Evolutionary conservation across 352 stramenopile genomes (phyloP).

Genomic region (Peronospora destructor): DNA sequence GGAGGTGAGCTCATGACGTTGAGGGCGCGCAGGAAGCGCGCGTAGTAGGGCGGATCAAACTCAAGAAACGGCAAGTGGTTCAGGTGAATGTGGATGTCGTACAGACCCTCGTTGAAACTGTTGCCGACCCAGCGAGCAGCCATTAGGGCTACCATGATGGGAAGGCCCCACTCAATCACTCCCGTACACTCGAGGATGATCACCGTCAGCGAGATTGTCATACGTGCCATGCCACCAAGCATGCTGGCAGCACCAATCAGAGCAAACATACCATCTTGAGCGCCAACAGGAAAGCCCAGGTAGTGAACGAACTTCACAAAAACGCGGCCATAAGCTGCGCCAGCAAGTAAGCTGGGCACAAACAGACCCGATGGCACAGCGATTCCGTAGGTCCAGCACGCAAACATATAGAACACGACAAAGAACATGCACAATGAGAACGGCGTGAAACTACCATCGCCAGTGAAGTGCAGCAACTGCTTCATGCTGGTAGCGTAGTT

Average conservation of each 20-base stretch:
- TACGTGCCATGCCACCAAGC: constrained; percentile 93
- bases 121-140: constrained; percentile 94
- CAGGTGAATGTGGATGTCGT: constrained; percentile 98
- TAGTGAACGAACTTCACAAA: constrained; percentile 63
- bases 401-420: constrained; percentile 89
- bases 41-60: constrained; percentile 87
- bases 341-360: constrained; percentile 91
- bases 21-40: constrained; percentile 59
- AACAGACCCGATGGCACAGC: constrained; percentile 96
- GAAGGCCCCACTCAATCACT: constrained; percentile 96
- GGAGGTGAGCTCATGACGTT: constrained; percentile 75
- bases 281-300: constrained; percentile 53
- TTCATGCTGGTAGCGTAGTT: constrained; percentile 93
- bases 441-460: constrained; percentile 87
- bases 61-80: constrained; percentile 96
- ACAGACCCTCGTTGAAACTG: constrained; percentile 97
- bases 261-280: constrained; percentile 91
- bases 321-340: constrained; percentile 91
- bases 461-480: constrained; percentile 95
- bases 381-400: constrained; percentile 95
- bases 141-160: constrained; percentile 97
- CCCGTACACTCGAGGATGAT: constrained; percentile 98
- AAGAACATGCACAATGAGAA: constrained; percentile 95
- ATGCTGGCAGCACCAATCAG: constrained; percentile 94
- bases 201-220: constrained; percentile 98